Evolutionary conservation across 805 yeast species (phyloP), one percentile per base, ranked within the genome.

Genomic region (Candida krabiensis): DNA sequence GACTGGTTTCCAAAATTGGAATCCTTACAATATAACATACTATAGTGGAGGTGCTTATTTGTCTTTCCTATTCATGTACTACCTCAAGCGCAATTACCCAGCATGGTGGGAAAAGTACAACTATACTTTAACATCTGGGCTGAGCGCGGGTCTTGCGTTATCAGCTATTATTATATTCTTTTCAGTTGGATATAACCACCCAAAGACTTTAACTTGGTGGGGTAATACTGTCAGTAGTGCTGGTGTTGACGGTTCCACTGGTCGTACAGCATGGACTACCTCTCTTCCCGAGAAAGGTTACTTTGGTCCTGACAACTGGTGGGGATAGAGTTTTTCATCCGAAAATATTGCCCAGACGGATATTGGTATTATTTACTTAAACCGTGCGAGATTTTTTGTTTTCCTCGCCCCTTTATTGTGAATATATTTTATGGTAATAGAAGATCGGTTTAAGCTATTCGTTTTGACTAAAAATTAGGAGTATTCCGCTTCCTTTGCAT

Each of bases 101-200:
- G 63, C 70, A 32, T 83, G 89, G 90, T 83, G 90, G 89, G 80
- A 81, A 28, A 83, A 81, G 58, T 83, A 83, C 58, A 82, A 81
- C 56, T 82, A 80, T 53, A 73, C 81, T 4, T 61, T 83, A 37
- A 74, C 85, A 13, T 79, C 84, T 16, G 89, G 79, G 2, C 57
- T 83, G 17, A 81, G 81, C 31, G 75, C 83, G 5, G 87, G 87
- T 1, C 71, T 82, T 11, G 86, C 87, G 1, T 69, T 79, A 46
- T 72, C 83, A 18, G 73, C 83, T 3, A 62, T 83, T 35, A 43
- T 80, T 18, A 72, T 83, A 9, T 80, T 80, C 53, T 67, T 80
- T 1, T 67, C 74, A 5, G 69, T 70, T 30, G n/a, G n/a, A n/a
- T 67, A 66, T 28, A 64, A 75, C 12, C 66, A 66, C 12, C 62